Base-by-base conservation (phyloP, 2,329 filamentous ascomycete species). In the Colletotrichum melonis region DNA sequence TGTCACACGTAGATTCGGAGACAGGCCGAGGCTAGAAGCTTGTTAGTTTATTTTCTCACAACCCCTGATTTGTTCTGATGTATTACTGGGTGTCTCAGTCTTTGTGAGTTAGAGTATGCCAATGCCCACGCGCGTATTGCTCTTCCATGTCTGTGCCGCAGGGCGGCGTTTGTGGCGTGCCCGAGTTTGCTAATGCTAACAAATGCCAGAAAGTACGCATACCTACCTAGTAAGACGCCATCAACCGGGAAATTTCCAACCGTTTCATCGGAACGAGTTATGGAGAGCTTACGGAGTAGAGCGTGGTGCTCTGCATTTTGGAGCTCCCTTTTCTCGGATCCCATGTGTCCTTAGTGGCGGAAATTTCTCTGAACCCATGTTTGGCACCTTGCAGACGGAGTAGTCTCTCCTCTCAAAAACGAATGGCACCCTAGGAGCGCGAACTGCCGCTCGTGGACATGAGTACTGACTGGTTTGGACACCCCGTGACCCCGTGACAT, bases 11-110 rank as follows among this genome's bases (percentile, higher is more conserved):
- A 49, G 38, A 14, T 22, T 55, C 70, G 70, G 70, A 69, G 28
- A 60, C 26, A 55, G 70, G 59, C 70, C 70, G 66, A 73, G 26
- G 24, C 69, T 68, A 55, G 66, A 69, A 69, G 59, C 46, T 59
- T 64, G 28, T 46, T 69, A 35, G 52, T 26, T 52, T 28, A 16
- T 32, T 49, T 69, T 35, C 14, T 32, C 32, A 7, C 38, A 16
- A 26, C 14, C 35, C 57, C 35, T 57, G 42, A n/a, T 49, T 49
- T 49, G 6, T 49, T 49, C 42, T 49, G 42, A n/a, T 49, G 32
- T 0, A 12, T 49, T 49, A 49, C 30, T 32, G 28, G 60, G 54
- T 46, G 9, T 24, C 5, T 35, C 14, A 7, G 38, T 42, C 14
- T 35, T 11, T 35, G 32, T 42, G 14, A 42, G 12, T 42, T 32